A percentile compares a stretch with the other conserved stretches of the same genome.
phyloP scores from a whole-genome alignment of 2,329 filamentous ascomycete genomes.

The Diaporthe ilicicola region DNA sequence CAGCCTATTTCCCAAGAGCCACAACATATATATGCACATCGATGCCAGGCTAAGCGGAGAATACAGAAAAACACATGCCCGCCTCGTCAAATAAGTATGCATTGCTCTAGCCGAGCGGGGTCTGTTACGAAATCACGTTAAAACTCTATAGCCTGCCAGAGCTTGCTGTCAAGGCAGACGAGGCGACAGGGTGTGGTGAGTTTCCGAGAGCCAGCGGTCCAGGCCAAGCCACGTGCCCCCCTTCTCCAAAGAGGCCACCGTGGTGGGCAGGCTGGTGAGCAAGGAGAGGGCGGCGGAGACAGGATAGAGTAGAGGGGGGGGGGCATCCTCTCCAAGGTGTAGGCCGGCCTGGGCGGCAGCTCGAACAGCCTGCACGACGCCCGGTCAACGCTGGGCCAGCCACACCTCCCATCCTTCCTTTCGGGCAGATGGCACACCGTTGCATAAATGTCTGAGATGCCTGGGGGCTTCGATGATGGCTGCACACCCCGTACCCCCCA shows the following conservation, averaged over 20 bases:
- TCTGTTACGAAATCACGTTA: background rate
- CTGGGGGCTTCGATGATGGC: background rate
- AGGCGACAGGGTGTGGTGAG: conserved; percentile 7
- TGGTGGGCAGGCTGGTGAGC: conserved; percentile 16
- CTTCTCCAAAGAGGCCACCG: conserved; percentile 3
- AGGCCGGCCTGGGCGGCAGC: background rate
- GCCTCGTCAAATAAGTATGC: background rate
- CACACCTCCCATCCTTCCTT: background rate
- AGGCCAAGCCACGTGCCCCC: background rate
- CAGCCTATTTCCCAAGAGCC: background rate
- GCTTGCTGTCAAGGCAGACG: background rate
- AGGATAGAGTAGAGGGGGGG: too few relatives aligned
- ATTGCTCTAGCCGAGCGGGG: background rate
- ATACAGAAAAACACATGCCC: background rate
- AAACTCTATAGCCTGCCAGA: background rate
- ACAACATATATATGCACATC: background rate
- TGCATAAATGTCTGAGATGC: conserved; percentile 21
- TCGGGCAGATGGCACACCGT: conserved; percentile 10
- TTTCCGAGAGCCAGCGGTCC: background rate
- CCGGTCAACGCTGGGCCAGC: background rate
- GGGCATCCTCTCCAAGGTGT: background rate
- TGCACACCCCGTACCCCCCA: too few relatives aligned
- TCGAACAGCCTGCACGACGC: conserved; percentile 4
- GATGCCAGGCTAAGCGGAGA: background rate
- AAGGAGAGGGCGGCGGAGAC: background rate